Base-by-base conservation (phyloP, 148 eudicot genomes). In the Amaranthus hypochondriacus region DNA sequence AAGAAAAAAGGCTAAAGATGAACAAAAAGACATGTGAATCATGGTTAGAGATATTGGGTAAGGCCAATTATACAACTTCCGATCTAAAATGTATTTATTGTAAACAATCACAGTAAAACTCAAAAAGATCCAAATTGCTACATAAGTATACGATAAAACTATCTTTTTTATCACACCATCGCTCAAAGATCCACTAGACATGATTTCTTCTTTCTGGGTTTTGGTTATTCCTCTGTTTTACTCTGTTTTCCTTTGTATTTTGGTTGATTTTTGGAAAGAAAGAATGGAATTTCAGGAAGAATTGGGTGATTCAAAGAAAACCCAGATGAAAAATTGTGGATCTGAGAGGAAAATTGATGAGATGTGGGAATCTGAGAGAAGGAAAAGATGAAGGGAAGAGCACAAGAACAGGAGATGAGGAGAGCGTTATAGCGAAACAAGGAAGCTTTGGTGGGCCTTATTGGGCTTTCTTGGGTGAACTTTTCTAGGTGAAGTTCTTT, bases 71-170 rank as follows among this genome's bases (percentile, higher is more conserved):
- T 84, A 89, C 83, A 89, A 72, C 81, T 89, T 87, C 0, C 83
- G 84, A 77, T 89, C 94, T n/a, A 89, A 79, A 77, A 89, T 89
- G 88, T 84, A 89, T 59, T 89, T 89, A 87, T 89, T 89, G 90
- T 83, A 89, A 11, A 89, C 89, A 57, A 89, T 89, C 5, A 89
- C 91, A 5, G 88, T 81, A 84, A 87, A 89, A 77, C 85, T 81
- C 7, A 89, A 76, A 81, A 81, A 86, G 76, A 89, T 87, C 94
- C 94, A 89, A 54, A 87, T 83, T 5, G 86, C 80, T 0, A 87
- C 93, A 70, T 87, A 89, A 8, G 89, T 78, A 82, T 89, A 89
- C 7, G 91, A 87, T 4, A 89, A 78, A 6, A 86, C 59, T 48
- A 89, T 84, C 68, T 87, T 87, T 77, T 84, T 85, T 42, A 89